Evolutionary conservation across 108 stramenopile species (phyloP).

Genomic region (Licmophora abbreviata): DNA sequence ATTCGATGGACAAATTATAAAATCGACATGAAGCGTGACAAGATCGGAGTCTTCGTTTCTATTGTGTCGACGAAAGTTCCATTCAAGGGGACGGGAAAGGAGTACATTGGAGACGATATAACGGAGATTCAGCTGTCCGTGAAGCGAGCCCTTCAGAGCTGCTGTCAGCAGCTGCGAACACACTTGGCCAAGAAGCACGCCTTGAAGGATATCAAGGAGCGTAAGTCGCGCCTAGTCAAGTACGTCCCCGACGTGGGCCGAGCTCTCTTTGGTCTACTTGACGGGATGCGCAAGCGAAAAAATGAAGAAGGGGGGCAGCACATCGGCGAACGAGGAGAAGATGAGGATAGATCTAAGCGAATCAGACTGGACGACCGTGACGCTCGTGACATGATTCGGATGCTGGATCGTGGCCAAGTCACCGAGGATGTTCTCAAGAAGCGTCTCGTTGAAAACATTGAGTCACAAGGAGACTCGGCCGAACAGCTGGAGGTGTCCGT

Average conservation of each 20-base stretch:
- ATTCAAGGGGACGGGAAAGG: slow-evolving; percentile 98
- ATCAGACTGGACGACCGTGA: slow-evolving; percentile 7
- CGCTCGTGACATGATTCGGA: slow-evolving; percentile 22
- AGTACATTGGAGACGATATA: slow-evolving; percentile 88
- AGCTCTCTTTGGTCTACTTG: slow-evolving; percentile 61
- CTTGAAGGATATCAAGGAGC: slow-evolving; percentile 67
- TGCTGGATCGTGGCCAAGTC: slow-evolving; percentile 35
- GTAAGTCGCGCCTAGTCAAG: slow-evolving; percentile 64
- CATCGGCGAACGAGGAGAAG: slow-evolving; percentile 8
- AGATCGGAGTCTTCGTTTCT: slow-evolving; percentile 91
- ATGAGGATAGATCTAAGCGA: slow-evolving; percentile 17
- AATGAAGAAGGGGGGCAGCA: slow-evolving; percentile 16
- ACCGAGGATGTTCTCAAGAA: slow-evolving; percentile 37
- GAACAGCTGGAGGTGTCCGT: slow-evolving; percentile 31
- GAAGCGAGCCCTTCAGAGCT: slow-evolving; percentile 66
- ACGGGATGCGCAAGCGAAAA: slow-evolving; percentile 62
- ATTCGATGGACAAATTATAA: slow-evolving; percentile 91
- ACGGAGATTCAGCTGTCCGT: slow-evolving; percentile 70
- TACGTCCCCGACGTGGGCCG: slow-evolving; percentile 77
- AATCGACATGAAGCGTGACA: slow-evolving; percentile 91
- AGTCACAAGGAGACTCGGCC: slow-evolving; percentile 37
- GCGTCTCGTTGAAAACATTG: slow-evolving; percentile 47
- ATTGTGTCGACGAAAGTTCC: slow-evolving; percentile 96
- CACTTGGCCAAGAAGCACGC: slow-evolving; percentile 71
- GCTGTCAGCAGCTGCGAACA: slow-evolving; percentile 67